Evolutionary conservation across 257 asterid genomes (phyloP), one percentile per base, ranked within the genome.

Genomic region (Anisodus acutangulus): DNA sequence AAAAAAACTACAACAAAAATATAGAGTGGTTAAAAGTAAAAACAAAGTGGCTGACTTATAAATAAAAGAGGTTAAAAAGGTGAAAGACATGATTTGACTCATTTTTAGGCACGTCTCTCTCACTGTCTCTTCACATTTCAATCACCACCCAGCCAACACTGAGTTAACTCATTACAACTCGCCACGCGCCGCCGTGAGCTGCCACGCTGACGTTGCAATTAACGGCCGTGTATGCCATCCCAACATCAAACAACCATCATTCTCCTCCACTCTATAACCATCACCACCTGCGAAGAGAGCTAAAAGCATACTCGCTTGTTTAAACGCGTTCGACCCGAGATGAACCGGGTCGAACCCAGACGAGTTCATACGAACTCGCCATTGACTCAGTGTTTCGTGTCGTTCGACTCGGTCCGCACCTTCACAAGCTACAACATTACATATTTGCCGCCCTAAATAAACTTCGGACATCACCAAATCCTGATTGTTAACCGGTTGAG

Each of bases 221-320:
- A 95, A 93, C 19, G 97, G 95, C 82, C 98, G 89, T 0, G 94
- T 90, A 80, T 95, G 98, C 98, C 98, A 95, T 0, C 97, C 97
- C 54, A 95, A 84, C 98, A 93, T 94, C 84, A 95, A 70, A 58
- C 97, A 93, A 22, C 98, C 98, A 13, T 89, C 95, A n/a, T 90
- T 92, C 70, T 95, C 98, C 81, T 93, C 97, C 85, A 95, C 98
- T 63, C 90, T 84, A 78, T 94, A 95, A 67, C 98, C 98, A 58
- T 90, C 95, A 0, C 97, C 98, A 17, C 98, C 97, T 15, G 93
- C 92, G 12, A 92, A 93, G 53, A 92, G 83, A 1, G 93, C 97
- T 91, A 95, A 84, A 16, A 95, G 80, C 98, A 92, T 89, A 19
- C 97, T 93, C 1, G 98, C 98, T 85, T 94, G 98, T 88, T 94